phyloP scores from a whole-genome alignment of 495 filamentous ascomycete species.

The Penicillium dipodomyicola region DNA sequence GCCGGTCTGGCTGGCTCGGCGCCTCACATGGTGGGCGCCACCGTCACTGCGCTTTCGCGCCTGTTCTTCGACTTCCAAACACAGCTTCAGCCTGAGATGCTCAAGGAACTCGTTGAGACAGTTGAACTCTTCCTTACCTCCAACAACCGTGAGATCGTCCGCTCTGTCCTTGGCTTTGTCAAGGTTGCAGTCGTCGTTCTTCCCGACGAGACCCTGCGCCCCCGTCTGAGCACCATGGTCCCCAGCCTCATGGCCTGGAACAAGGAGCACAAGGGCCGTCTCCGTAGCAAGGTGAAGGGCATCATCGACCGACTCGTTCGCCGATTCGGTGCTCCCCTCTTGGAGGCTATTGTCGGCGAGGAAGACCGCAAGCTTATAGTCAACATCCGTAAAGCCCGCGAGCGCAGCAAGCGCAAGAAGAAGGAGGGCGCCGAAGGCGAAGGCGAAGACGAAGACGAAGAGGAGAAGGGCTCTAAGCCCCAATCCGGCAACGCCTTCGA shows the following conservation, averaged over 20 bases:
- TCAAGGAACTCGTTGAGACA: slow-evolving; percentile 81
- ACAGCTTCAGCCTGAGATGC: slow-evolving; percentile 54
- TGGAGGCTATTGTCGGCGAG: slow-evolving; percentile 71
- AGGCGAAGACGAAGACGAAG: slow-evolving; percentile 49
- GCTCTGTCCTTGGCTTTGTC: slow-evolving; percentile 87
- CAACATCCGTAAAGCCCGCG: slow-evolving; percentile 91
- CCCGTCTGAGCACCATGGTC: slow-evolving; percentile 69
- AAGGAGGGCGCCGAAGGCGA: slow-evolving; percentile 54
- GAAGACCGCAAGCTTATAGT: slow-evolving; percentile 83
- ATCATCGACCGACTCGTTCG: slow-evolving; percentile 91
- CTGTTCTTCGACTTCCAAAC: slow-evolving; percentile 84
- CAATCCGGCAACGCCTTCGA: slow-evolving; percentile 88
- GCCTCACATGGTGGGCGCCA: slow-evolving; percentile 93
- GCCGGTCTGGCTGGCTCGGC: slow-evolving; percentile 88
- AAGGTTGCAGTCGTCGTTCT: slow-evolving; percentile 91
- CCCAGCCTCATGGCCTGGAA: slow-evolving; percentile 93
- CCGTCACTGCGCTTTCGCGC: slow-evolving; percentile 86
- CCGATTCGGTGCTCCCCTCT: slow-evolving; percentile 75
- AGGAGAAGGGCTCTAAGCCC: slow-evolving; percentile 29
- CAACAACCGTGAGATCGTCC: slow-evolving; percentile 94
- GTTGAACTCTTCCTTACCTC: slow-evolving; percentile 92
- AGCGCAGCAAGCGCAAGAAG: slow-evolving; percentile 82
- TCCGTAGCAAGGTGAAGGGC: slow-evolving; percentile 94
- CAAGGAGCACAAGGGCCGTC: slow-evolving; percentile 94
- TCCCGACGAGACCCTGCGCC: slow-evolving; percentile 68